Base-by-base conservation (phyloP, 768 basidiomycete species). In the Mycena polygramma region DNA sequence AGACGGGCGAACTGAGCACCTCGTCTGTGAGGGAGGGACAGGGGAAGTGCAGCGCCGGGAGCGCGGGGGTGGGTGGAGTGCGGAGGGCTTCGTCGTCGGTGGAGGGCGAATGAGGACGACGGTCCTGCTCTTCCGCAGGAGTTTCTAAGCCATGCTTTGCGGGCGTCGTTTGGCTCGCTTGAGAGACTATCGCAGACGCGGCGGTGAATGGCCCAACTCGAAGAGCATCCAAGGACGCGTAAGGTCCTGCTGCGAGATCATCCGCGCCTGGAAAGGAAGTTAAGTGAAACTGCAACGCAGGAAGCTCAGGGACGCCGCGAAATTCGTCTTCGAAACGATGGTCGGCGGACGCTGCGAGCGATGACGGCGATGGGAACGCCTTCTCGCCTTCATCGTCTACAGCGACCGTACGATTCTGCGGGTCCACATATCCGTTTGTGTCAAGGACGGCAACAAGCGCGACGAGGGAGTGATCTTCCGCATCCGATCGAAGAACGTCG, bases 11-110 rank as follows among this genome's bases (percentile, higher is more conserved):
- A 36, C 57, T 55, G 22, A 65, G 63, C 41, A 70, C 51, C 39
- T 61, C 64, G 30, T 70, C 69, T 3, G 64, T 51, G 37, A 70
- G 58, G 26, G 69, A 70, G 46, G 64, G 54, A 20, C 64, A 57
- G 41, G 24, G 39, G 45, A 70, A 66, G 39, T 66, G 36, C n/a
- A 66, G 48, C 10, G 57, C 35, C 10, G 69, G 69, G 53, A 70
- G 69, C 57, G 51, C 62, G 2, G 49, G 68, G 26, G 62, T 63
- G 35, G 14, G 36, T 51, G 51, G 14, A 19, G 24, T 43, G 15
- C 49, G 35, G 7, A 60, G 49, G 10, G 57, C 37, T 39, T 61
- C 37, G 36, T 22, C 46, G 36, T 59, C 30, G 14, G 20, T 20
- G 26, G 41, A 43, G 41, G 41, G 5, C 10, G 41, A 41, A 10